Evolutionary conservation across 129 eudicot genomes (phyloP).

Genomic region (Gnaphalium uliginosum): DNA sequence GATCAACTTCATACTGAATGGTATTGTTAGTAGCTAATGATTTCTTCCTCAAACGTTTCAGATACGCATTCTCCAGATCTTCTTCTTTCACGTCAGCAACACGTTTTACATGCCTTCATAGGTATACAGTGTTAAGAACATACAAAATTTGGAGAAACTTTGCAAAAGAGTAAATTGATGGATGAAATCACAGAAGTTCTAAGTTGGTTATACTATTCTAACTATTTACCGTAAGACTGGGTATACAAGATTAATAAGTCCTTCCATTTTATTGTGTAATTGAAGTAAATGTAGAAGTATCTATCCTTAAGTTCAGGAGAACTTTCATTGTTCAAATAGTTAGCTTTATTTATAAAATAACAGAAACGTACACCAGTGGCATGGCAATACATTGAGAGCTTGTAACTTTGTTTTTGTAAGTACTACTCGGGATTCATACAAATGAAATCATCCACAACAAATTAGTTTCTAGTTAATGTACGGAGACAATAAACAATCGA

Average conservation of each 20-base stretch:
- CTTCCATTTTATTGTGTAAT: neutral
- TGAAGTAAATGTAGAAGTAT: neutral
- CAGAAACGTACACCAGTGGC: neutral
- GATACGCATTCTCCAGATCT: constrained; percentile 63
- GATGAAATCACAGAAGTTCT: neutral
- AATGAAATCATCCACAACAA: neutral
- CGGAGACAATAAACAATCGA: neutral
- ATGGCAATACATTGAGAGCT: neutral
- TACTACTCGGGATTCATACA: constrained; percentile 1
- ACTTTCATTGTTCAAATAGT: neutral
- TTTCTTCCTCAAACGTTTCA: constrained; percentile 50
- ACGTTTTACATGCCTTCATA: constrained; percentile 76
- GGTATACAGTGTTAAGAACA: constrained; percentile 20
- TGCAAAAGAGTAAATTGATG: neutral
- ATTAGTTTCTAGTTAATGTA: neutral
- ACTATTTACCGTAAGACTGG: neutral
- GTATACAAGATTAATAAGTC: neutral
- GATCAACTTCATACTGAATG: constrained; percentile 62
- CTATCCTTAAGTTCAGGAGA: neutral
- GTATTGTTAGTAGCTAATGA: constrained; percentile 37
- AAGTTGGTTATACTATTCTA: neutral
- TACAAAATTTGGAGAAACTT: neutral
- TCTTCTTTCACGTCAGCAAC: constrained; percentile 90
- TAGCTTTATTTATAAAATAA: too few relatives aligned
- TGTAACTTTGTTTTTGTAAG: neutral